Evolutionary conservation across 768 basidiomycete species (phyloP), one percentile per base, ranked within the genome.

Genomic region (Hygrocybe punicea): DNA sequence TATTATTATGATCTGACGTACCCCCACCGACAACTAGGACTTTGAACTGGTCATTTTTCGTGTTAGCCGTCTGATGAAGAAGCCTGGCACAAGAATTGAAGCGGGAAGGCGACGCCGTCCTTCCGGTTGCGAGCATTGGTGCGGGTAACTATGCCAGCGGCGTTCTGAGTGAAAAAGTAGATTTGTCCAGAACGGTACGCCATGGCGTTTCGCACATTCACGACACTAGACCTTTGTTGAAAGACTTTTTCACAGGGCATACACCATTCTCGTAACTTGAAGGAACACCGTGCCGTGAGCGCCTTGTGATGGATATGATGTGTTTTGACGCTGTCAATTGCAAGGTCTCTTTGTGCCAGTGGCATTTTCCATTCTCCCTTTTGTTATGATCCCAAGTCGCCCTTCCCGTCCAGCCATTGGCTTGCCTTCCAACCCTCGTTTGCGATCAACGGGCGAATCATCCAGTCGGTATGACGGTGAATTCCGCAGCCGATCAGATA

Each of bases 11-110:
- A 59, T 73, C 82, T 62, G 46, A 19, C 51, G 10, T 66, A 86
- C 96, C 96, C 70, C 81, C 94, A 53, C 96, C 96, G 19, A 98
- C 77, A 40, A 98, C 84, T 24, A 98, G 73, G 34, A 98, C 78
- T 73, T 89, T 94, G 76, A 82, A 91, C 64, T 85, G 89, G 61
- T 37, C 37, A 6, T 17, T 24, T 4, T 25, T 9, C 17, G 23
- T n/a, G 8, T 5, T 42, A 33, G 21, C 25, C 13, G 14, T 36
- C 16, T 50, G 34, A 29, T 29, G 13, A 50, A 48, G 17, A 19
- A 14, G 46, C 4, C 23, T n/a, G 19, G 23, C 24, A 21, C n/a
- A 49, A 29, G 29, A 8, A 4, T 29, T 29, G 29, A 29, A 29
- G 29, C 29, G 8, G 40, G 40, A 42, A 42, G 4, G 6, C 11